These are phyloP conservation scores for Pleurozium schreberi DNA, from an alignment of 225 moss, liverwort and hornwort species.

Conservation along the genomic window DNA sequence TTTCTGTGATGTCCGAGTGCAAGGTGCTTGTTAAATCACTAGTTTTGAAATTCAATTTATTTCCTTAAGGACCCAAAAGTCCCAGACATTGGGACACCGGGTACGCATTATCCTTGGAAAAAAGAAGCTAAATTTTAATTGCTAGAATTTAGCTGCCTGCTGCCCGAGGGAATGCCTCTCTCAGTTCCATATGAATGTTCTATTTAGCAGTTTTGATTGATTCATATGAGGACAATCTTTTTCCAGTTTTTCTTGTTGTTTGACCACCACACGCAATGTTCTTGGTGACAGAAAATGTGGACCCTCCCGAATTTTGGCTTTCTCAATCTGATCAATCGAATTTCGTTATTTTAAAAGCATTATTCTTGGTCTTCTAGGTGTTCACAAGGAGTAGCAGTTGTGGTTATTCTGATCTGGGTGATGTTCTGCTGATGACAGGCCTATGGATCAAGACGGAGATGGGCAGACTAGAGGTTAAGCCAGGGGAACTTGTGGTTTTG, in stretches of 20 bases:
- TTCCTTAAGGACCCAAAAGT: neutral
- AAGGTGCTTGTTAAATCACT: neutral
- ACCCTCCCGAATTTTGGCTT: neutral
- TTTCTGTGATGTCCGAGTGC: neutral
- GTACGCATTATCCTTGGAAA: neutral
- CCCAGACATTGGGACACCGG: neutral
- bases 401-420: neutral
- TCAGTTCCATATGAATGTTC: neutral
- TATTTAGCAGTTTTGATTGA: neutral
- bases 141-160: neutral
- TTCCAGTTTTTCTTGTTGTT: neutral
- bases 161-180: neutral
- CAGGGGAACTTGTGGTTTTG: constrained; percentile 78
- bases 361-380: neutral
- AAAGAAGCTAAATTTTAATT: neutral
- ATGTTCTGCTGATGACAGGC: constrained; percentile 19
- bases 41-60: neutral
- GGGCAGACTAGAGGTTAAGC: constrained; percentile 73
- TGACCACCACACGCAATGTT: neutral
- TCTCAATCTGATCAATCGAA: neutral
- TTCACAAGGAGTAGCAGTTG: neutral
- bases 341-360: neutral
- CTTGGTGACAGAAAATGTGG: neutral
- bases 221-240: neutral
- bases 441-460: constrained; percentile 91